Conservation (phyloP, 305 asterid species). For the Nicotiana rustica region DNA sequence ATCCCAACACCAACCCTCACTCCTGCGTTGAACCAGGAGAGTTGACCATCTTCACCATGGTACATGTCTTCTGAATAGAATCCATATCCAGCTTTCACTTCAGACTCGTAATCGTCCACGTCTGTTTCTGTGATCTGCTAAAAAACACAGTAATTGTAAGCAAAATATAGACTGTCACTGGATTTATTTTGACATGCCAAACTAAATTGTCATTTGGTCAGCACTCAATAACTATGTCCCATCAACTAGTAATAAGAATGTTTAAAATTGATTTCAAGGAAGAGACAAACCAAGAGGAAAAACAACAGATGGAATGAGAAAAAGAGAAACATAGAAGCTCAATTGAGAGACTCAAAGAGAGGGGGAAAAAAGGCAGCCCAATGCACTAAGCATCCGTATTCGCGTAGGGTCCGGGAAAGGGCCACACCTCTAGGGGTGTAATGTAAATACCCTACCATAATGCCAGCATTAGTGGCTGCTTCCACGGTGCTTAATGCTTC, state of each 20-base stretch:
- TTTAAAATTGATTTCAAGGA: not conserved
- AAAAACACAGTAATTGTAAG: not conserved
- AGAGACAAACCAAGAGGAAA: not conserved
- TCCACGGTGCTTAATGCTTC: no score
- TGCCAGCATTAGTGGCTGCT: no score
- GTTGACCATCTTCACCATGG: constrained; percentile 78
- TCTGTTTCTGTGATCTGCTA: constrained; percentile 62
- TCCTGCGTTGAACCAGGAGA: constrained; percentile 87
- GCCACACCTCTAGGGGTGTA: no score
- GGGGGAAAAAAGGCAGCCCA: not conserved
- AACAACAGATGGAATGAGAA: constrained; percentile 22
- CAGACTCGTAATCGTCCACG: constrained; percentile 61
- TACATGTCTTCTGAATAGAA: constrained; percentile 75
- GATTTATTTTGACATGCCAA: not conserved
- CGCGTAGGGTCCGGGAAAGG: no score
- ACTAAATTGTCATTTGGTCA: not conserved
- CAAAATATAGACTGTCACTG: not conserved
- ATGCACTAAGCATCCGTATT: no score
- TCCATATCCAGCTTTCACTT: constrained; percentile 59
- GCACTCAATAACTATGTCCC: not conserved
- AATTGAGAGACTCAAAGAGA: not conserved
- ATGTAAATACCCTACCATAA: no score
- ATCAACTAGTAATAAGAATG: not conserved
- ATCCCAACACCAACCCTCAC: constrained; percentile 92
- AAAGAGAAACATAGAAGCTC: constrained; percentile 21